These are phyloP conservation scores for Sordaria brevicollis DNA, from an alignment of 495 filamentous ascomycete genomes.

Conservation along the genomic window DNA sequence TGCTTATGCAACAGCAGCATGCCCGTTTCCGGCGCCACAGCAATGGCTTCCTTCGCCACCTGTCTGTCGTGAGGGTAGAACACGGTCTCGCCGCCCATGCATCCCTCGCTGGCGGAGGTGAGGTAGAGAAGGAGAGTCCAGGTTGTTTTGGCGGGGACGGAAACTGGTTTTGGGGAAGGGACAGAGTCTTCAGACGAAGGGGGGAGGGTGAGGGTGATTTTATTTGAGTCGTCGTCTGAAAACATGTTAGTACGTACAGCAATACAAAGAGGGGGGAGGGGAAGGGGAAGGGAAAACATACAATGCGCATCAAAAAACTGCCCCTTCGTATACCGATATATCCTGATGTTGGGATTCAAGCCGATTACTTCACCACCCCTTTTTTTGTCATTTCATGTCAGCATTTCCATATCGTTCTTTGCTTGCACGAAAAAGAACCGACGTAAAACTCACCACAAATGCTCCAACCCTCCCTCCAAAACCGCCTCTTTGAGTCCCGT, in stretches of 20 bases:
- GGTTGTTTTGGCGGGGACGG: constrained; percentile 68
- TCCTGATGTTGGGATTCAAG: constrained; percentile 77
- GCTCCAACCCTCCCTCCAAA: constrained; percentile 18
- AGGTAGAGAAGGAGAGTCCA: constrained; percentile 92
- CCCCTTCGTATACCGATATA: constrained; percentile 81
- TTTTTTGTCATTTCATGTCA: background rate
- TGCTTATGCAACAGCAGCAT: constrained; percentile 83
- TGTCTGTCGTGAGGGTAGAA: constrained; percentile 71
- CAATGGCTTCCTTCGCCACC: constrained; percentile 48
- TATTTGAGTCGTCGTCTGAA: constrained; percentile 71
- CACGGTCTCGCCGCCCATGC: constrained; percentile 77
- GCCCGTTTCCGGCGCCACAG: constrained; percentile 65
- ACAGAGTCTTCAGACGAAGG: constrained; percentile 12
- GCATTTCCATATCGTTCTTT: background rate
- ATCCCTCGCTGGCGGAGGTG: constrained; percentile 54
- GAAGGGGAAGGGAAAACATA: constrained; percentile 30
- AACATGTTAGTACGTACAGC: background rate
- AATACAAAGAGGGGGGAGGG: background rate
- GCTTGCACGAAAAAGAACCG: background rate
- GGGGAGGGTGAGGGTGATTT: constrained; percentile 43
- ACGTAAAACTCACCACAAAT: constrained; percentile 20
- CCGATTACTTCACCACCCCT: constrained; percentile 86
- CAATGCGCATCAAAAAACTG: constrained; percentile 89
- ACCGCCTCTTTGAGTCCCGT: constrained; percentile 48
- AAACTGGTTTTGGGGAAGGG: constrained; percentile 12